Base-by-base conservation (phyloP, 2,329 filamentous ascomycete species). In the Hyphodiscus sp. region DNA sequence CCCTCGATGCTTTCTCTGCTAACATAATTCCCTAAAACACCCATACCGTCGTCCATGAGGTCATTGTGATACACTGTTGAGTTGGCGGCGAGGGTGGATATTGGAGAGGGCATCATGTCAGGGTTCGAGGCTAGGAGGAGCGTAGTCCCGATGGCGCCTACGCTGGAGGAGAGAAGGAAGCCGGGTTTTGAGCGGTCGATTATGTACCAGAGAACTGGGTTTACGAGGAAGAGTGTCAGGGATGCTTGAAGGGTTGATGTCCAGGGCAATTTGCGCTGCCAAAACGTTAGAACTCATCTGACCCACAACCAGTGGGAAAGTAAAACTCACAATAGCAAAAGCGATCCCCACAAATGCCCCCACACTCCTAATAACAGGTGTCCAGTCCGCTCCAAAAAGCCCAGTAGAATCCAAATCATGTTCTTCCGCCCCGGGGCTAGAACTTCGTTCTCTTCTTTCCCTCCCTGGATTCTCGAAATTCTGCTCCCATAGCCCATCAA, bases 151-250 rank as follows among this genome's bases (percentile, higher is more conserved):
- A 80, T 73, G 23, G 92, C 67, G 1, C 89, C 87, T 11, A 96
- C 85, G 1, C 81, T 73, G 15, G 85, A 77, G 0, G 89, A 91
- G 52, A 96, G 79, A 33, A 94, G 73, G 61, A 97, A 87, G 4
- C 94, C 94, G 0, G 91, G 81, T 61, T 83, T 85, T 46, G 90
- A 94, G 49, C 92, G 88, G 71, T 99, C 94, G 66, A 99, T 87
- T 20, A 97, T 77, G 71, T 95, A 99, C 94, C 94, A 99, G 18
- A 99, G 75, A 10, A 94, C 87, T 1, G 94, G 92, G 68, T 97
- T 97, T 19, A 87, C 89, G 55, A 97, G 82, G 20, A 91, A 89
- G 47, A 99, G 83, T 1, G 91, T 94, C 23, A 95, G 71, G 1
- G 91, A 95, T 19, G 95, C 84, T 71, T 99, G 94, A n/a, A 96